Evolutionary conservation across 2,329 filamentous ascomycete genomes (phyloP).

Genomic region (Pseudogymnoascus sp.): DNA sequence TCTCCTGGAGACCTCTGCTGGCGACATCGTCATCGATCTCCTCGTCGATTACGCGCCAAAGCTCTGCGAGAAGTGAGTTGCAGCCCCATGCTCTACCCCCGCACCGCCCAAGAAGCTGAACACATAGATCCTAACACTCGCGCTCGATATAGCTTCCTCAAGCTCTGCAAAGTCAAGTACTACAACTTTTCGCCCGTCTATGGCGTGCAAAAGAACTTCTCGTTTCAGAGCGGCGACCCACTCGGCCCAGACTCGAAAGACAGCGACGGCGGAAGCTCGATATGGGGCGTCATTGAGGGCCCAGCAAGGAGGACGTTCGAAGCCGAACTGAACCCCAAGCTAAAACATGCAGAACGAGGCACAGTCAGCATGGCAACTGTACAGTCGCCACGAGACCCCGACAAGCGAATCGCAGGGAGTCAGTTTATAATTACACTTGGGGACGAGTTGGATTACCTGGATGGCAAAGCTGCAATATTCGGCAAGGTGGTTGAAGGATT

Average conservation of each 20-base stretch:
- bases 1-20: constrained; percentile 82
- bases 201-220: constrained; percentile 89
- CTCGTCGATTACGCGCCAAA: constrained; percentile 82
- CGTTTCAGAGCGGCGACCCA: constrained; percentile 92
- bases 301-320: constrained; percentile 68
- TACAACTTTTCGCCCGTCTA: constrained; percentile 96
- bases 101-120: constrained; percentile 41
- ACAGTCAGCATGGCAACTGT: constrained; percentile 98
- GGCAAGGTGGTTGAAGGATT: constrained; percentile 95
- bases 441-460: constrained; percentile 80
- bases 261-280: constrained; percentile 86
- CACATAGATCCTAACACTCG: constrained; percentile 44
- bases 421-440: constrained; percentile 92
- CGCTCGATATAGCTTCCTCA: constrained; percentile 67
- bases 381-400: constrained; percentile 65
- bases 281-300: constrained; percentile 77
- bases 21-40: constrained; percentile 92
- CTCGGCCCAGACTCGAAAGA: constrained; percentile 76
- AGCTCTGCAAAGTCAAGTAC: constrained; percentile 98
- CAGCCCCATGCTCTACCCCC: constrained; percentile 8
- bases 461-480: constrained; percentile 92
- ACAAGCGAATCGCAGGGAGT: constrained; percentile 74
- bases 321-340: constrained; percentile 76
- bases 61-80: constrained; percentile 89
- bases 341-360: constrained; percentile 82